These are phyloP conservation scores for Neurospora sublineolata DNA, from an alignment of 495 filamentous ascomycete genomes.

Conservation along the genomic window DNA sequence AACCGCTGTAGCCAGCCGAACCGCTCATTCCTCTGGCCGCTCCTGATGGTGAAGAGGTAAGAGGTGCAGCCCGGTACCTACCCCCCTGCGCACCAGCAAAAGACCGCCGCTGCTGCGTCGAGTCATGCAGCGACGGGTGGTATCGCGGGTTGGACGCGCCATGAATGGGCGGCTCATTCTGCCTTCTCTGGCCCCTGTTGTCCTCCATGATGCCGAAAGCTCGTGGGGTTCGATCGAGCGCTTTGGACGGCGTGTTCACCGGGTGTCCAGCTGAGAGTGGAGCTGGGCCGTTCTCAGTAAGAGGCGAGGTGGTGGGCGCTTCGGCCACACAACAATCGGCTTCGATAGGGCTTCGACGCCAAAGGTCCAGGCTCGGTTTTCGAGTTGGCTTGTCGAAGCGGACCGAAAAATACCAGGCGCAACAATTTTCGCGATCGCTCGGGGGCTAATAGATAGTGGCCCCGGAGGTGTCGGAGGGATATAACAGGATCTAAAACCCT, in stretches of 20 bases:
- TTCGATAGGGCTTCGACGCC: slow-evolving; percentile 15
- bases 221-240: slow-evolving; percentile 33
- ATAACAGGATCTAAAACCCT: not conserved
- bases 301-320: slow-evolving; percentile 43
- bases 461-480: not conserved
- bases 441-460: not conserved
- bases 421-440: not conserved
- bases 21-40: slow-evolving; percentile 29
- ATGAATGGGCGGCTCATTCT: slow-evolving; percentile 49
- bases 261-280: slow-evolving; percentile 49
- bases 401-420: slow-evolving; percentile 2
- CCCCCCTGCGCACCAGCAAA: slow-evolving; percentile 31
- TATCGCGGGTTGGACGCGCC: slow-evolving; percentile 33
- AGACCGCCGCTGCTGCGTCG: slow-evolving; percentile 30
- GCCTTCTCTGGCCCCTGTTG: slow-evolving; percentile 53
- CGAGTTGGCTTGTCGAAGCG: not conserved
- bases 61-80: slow-evolving; percentile 36
- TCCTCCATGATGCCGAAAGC: slow-evolving; percentile 49
- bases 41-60: slow-evolving; percentile 32
- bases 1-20: slow-evolving; percentile 42
- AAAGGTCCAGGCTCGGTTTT: not conserved
- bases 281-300: slow-evolving; percentile 41
- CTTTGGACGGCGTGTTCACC: slow-evolving; percentile 29
- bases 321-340: slow-evolving; percentile 21
- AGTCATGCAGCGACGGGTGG: slow-evolving; percentile 27